phyloP scores from a whole-genome alignment of 164 flowering plant genomes.

The Malania oleifera region DNA sequence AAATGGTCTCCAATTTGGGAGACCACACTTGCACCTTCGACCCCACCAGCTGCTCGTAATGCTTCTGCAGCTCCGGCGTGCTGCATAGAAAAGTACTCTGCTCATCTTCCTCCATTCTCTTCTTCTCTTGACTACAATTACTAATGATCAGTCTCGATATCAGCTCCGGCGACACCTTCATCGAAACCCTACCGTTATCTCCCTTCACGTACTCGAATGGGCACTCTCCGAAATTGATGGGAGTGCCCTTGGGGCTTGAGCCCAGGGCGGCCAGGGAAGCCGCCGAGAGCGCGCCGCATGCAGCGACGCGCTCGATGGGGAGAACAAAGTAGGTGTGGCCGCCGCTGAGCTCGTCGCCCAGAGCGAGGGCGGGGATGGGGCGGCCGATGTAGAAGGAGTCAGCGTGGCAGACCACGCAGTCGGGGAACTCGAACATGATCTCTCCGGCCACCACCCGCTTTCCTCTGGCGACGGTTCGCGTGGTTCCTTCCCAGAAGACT shows the following conservation, averaged over 20 bases:
- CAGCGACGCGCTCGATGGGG: slow-evolving; percentile 54
- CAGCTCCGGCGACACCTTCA: slow-evolving; percentile 74
- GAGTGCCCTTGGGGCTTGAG: slow-evolving; percentile 22
- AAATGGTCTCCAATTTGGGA: slow-evolving; percentile 79
- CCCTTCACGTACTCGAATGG: slow-evolving; percentile 69
- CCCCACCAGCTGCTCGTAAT: slow-evolving; percentile 67
- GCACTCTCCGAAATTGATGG: slow-evolving; percentile 28
- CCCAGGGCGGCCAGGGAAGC: slow-evolving; percentile 40
- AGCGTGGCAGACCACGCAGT: slow-evolving; percentile 68
- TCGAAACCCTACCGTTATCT: slow-evolving; percentile 46
- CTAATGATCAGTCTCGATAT: slow-evolving; percentile 34
- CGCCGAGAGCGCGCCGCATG: slow-evolving; percentile 37
- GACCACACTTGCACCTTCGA: slow-evolving; percentile 72
- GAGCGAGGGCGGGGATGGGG: slow-evolving; percentile 50
- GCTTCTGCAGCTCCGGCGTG: slow-evolving; percentile 89
- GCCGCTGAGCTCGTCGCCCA: slow-evolving; percentile 40
- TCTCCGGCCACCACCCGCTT: slow-evolving; percentile 68
- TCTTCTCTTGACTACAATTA: no score
- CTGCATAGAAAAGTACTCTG: slow-evolving; percentile 47
- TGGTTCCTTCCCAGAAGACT: slow-evolving; percentile 57
- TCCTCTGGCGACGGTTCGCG: slow-evolving; percentile 35
- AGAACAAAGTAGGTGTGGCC: slow-evolving; percentile 77
- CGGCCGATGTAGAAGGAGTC: slow-evolving; percentile 87
- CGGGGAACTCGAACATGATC: slow-evolving; percentile 80
- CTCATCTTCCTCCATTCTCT: background rate